Conservation (phyloP, 192 early-diverging fungal genomes). For the Umbelopsis ramanniana region DNA sequence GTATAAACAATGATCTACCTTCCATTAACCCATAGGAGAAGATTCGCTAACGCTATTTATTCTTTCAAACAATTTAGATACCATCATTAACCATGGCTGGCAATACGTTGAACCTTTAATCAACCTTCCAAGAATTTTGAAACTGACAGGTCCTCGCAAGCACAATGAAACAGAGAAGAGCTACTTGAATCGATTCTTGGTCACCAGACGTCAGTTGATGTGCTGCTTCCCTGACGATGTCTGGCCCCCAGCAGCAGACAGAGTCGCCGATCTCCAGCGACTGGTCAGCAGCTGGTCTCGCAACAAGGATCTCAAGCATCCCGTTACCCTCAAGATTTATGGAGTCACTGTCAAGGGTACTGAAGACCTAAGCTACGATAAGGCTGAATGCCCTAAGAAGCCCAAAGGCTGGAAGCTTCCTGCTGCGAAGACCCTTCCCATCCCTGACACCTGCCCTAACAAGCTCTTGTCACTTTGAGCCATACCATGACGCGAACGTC, state of each 20-base stretch:
- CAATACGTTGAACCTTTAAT: conserved; percentile 43
- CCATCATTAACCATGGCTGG: conserved; percentile 47
- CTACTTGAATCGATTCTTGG: conserved; percentile 36
- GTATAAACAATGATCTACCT: conserved; percentile 17
- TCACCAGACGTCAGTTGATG: conserved; percentile 37
- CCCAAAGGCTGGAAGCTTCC: conserved; percentile 16
- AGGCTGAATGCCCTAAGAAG: conserved; percentile 14
- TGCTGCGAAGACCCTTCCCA: neutral
- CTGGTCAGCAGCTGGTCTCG: conserved; percentile 29
- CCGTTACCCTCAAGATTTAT: conserved; percentile 27
- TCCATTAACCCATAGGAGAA: neutral
- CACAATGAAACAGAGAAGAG: conserved; percentile 29
- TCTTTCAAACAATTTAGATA: conserved; percentile 26
- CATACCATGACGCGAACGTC: neutral
- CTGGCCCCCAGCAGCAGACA: conserved; percentile 37
- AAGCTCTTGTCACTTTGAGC: neutral
- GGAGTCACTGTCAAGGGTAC: conserved; percentile 35
- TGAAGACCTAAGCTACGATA: conserved; percentile 33
- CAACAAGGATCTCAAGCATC: conserved; percentile 33
- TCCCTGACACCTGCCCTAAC: conserved; percentile 17
- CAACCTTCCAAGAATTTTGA: conserved; percentile 36
- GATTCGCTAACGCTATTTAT: neutral
- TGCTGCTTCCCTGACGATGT: conserved; percentile 39
- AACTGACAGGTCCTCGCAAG: conserved; percentile 36
- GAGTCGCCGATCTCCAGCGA: conserved; percentile 34